Evolutionary conservation across 164 flowering plant genomes (phyloP), one percentile per base, ranked within the genome.

Genomic region (Aristolochia contorta): DNA sequence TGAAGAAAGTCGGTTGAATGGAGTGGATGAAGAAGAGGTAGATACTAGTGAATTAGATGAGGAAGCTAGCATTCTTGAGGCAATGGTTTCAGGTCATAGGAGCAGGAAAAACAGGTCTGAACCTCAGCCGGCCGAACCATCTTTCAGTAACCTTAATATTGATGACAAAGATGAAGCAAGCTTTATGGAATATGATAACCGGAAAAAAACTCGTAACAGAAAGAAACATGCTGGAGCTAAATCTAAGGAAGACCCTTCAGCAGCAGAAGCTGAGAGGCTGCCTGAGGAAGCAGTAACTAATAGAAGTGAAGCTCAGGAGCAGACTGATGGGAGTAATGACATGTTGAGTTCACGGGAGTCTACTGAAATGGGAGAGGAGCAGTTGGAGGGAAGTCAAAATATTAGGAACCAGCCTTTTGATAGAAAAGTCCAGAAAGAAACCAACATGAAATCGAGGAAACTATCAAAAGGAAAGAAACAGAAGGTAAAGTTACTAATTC

Each of bases 61-160:
- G 30, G 97, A 90, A 59, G 60, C 57, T 4, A 79, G 75, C 59
- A 41, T 78, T 59, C 86, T 93, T 57, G 83, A 85, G 68, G 82
- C 82, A 10, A 87, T 86, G 98, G 50, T 81, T 60, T 72, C 88
- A 2, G 91, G 84, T 43, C 85, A 60, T 27, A 80, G 59, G 78
- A 75, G 57, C 52, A 75, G 67, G 69, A 79, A 71, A 58, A 72
- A 71, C 33, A 65, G 47, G 47, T 30, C 56, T 21, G 67, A 20
- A 57, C 60, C 19, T 23, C 61, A 75, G 47, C 43, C 65, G 15
- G 27, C 43, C 12, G 65, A 77, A 48, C 62, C 64, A 49, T 63
- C 76, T 8, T 60, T 61, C 1, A 12, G 48, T n/a, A 60, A 69
- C 63, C 41, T 46, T 65, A 41, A 61, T 49, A 68, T 22, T 23